Evolutionary conservation across 176 grass and related monocot genomes (phyloP), one percentile per base, ranked within the genome.

Genomic region (Aegilops speltoides): DNA sequence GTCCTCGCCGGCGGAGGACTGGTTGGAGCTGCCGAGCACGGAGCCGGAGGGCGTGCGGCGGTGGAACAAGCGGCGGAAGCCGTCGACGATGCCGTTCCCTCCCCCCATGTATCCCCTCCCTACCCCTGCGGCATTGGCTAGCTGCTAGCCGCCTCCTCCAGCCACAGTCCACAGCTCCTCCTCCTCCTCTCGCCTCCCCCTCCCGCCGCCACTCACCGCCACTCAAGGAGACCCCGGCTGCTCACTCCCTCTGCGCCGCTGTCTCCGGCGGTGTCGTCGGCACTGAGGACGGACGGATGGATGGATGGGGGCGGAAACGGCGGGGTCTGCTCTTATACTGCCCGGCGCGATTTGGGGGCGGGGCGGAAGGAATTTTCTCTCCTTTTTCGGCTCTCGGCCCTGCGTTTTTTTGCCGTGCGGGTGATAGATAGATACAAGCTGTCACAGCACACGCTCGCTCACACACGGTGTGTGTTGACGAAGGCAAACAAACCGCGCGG

Each of bases 61-160:
- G 71, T 95, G 90, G 88, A 93, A 93, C 86, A 75, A 87, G 84
- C 93, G 93, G 77, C 90, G 93, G 80, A 95, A 86, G 66, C 93
- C 90, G 80, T 89, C 88, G 34, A 91, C 90, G 76, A 95, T 16
- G 38, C 93, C 86, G 73, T 16, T 76, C 76, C 88, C 88, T 90
- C 90, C 93, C 12, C 77, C 89, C 89, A 91, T 91, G 64, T 23
- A 23, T 2, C 68, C 29, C 12, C 24, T 16, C 82, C 85, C 89
- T 91, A 91, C 14, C 85, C 22, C 59, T 8, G 79, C 89, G 81
- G 89, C 89, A 91, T 91, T 91, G 85, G 65, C 63, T 36, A 32
- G 48, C 73, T 83, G 60, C 36, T 60, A 36, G 17, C 10, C 26
- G 23, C 64, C 63, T 48, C 62, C 26, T 82, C 64, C 65, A 25